Percentiles rank a stretch among this genome's conserved stretches.
Evolutionary conservation across 2,329 filamentous ascomycete genomes (phyloP).

Genomic region (Zasmidium angulare): DNA sequence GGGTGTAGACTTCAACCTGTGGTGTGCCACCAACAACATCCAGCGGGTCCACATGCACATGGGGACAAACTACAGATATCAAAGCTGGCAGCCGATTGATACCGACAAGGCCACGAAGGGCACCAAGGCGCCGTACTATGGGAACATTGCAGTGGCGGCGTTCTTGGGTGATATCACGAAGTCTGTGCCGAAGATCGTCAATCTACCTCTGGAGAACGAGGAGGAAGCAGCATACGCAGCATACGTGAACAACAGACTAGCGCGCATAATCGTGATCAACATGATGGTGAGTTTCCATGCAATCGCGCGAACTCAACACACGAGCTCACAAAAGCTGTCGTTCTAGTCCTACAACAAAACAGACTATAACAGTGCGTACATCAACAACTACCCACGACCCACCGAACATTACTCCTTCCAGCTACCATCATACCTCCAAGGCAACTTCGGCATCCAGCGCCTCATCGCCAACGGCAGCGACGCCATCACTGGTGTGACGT

Average conservation of each 20-base stretch:
- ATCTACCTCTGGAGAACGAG: conserved; percentile 45
- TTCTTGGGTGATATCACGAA: conserved; percentile 49
- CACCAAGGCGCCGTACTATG: conserved; percentile 66
- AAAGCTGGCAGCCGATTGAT: conserved; percentile 59
- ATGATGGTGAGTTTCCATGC: conserved; percentile 40
- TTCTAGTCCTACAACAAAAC: conserved; percentile 50
- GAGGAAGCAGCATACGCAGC: conserved; percentile 57
- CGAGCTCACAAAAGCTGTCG: background rate
- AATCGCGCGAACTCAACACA: background rate
- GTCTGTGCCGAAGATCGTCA: conserved; percentile 45
- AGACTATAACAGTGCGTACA: conserved; percentile 41
- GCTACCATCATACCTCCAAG: conserved; percentile 33
- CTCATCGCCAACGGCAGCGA: conserved; percentile 63
- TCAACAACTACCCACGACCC: conserved; percentile 39
- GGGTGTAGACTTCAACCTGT: conserved; percentile 63
- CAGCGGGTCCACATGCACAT: conserved; percentile 63
- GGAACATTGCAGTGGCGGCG: conserved; percentile 58
- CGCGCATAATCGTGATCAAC: conserved; percentile 57
- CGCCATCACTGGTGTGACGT: conserved; percentile 61
- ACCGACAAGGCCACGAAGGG: conserved; percentile 53
- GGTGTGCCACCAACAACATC: conserved; percentile 57
- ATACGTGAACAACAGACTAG: conserved; percentile 48
- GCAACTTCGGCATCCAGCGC: conserved; percentile 39
- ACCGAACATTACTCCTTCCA: conserved; percentile 45
- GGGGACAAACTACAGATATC: conserved; percentile 63